Evolutionary conservation across 441 rosid species (phyloP).

Genomic region (Gossypium lobatum): DNA sequence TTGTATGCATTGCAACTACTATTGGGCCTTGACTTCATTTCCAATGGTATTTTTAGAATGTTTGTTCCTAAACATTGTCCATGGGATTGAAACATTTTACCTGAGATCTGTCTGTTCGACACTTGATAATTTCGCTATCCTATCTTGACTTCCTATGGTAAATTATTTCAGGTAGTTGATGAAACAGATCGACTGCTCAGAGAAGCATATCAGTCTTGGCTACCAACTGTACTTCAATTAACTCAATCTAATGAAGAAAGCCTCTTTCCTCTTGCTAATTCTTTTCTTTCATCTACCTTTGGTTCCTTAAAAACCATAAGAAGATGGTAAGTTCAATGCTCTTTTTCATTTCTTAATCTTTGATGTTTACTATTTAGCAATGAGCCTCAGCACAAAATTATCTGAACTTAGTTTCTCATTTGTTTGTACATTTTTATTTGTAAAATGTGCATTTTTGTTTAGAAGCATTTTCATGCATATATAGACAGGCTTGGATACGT

Average conservation of each 20-base stretch:
- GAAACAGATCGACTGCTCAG: conserved; percentile 92
- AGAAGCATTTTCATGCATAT: neutral
- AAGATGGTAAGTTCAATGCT: conserved; percentile 57
- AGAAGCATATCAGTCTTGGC: conserved; percentile 95
- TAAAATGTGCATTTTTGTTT: neutral
- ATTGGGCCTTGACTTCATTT: neutral
- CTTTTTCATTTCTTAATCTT: neutral
- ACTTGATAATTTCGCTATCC: neutral
- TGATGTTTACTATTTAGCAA: neutral
- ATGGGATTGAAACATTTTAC: conserved; percentile 1
- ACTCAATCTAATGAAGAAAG: conserved; percentile 38
- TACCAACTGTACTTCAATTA: conserved; percentile 76
- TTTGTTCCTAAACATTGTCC: neutral
- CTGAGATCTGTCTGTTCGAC: neutral
- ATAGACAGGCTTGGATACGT: neutral
- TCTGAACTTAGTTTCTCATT: neutral
- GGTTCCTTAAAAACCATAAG: conserved; percentile 66
- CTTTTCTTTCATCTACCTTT: conserved; percentile 34
- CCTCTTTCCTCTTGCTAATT: conserved; percentile 26
- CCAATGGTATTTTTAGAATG: neutral
- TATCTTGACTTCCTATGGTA: neutral
- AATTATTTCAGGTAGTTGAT: conserved; percentile 73
- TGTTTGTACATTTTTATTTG: neutral
- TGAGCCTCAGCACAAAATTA: neutral
- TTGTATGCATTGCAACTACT: neutral